Base-by-base conservation (phyloP, 768 basidiomycete species). In the Gloeostereum incarnatum region DNA sequence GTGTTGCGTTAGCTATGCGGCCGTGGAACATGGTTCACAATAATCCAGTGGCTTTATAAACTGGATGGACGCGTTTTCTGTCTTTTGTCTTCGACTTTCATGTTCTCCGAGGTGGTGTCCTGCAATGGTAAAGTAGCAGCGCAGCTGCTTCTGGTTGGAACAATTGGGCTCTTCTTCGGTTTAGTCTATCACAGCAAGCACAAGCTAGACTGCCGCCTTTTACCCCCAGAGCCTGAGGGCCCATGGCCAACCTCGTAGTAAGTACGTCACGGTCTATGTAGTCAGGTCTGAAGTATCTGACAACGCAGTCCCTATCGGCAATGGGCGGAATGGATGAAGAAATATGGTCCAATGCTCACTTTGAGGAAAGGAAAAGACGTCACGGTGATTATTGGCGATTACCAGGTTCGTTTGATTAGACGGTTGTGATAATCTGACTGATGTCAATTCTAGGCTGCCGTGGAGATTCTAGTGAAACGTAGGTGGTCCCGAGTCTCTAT, bases 331-430 rank as follows among this genome's bases (percentile, higher is more conserved):
- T 59, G 62, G 51, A 44, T 58, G 17, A 49, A 57, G 38, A 41
- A 53, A 23, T 66, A 65, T 35, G 65, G 63, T 0, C 53, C 62
- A 5, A 46, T 66, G 25, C 56, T 61, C 39, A 58, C 61, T 0
- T 38, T 66, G 3, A 52, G 56, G 5, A 24, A 56, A 18, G 65
- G 64, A 21, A 45, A 52, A 8, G 56, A 34, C 24, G 21, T 24
- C 17, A 61, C 58, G 53, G 18, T 59, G 5, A 55, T 59, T 43
- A 55, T 59, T 18, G 57, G 59, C 2, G 53, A 58, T 0, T 39
- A 56, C 30, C 42, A 29, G 50, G 59, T 58, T 25, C 36, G 36
- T 38, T 5, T 27, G 9, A 8, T 27, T 27, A 8, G 8, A n/a
- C 14, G 9, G 14, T 27, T 14, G 8, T 14, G 8, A 8, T 27